Conservation (phyloP, 169 alveolate genomes). For the Cryptosporidium sp. region DNA sequence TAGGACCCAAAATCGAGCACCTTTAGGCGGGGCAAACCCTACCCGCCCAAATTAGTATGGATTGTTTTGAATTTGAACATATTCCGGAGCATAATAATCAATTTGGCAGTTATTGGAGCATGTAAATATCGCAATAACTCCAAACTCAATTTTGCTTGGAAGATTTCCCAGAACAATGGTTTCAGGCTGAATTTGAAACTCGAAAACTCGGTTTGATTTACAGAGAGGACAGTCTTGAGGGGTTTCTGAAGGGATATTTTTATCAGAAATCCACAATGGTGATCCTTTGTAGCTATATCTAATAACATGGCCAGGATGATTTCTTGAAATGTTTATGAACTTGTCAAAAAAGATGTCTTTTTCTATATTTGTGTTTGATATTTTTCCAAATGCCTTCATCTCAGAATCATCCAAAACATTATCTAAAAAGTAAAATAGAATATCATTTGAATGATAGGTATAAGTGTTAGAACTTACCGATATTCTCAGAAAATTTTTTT, state of each 20-base stretch:
- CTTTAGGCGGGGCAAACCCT: neutral
- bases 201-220: constrained; percentile 29
- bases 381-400: constrained; percentile 54
- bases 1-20: constrained; percentile 64
- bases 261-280: constrained; percentile 60
- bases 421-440: constrained; percentile 12
- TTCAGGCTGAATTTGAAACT: constrained; percentile 70
- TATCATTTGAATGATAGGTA: neutral
- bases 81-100: constrained; percentile 41
- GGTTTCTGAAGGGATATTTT: neutral
- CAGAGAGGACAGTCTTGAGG: constrained; percentile 51
- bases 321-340: constrained; percentile 23
- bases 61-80: constrained; percentile 38
- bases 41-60: constrained; percentile 63
- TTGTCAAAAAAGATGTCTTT: constrained; percentile 35
- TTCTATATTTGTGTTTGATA: neutral
- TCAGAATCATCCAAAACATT: constrained; percentile 67
- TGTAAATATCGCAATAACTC: constrained; percentile 48
- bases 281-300: constrained; percentile 39
- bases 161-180: constrained; percentile 44
- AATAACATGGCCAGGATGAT: constrained; percentile 44
- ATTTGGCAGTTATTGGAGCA: constrained; percentile 44
- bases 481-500: constrained; percentile 15
- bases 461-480: constrained; percentile 30
- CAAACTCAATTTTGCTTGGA: constrained; percentile 26